A percentile compares a stretch with the other conserved stretches of the same genome.
Evolutionary conservation across 139 green algal genomes (phyloP).

Genomic region (Chlamydomonas schloesseri): DNA sequence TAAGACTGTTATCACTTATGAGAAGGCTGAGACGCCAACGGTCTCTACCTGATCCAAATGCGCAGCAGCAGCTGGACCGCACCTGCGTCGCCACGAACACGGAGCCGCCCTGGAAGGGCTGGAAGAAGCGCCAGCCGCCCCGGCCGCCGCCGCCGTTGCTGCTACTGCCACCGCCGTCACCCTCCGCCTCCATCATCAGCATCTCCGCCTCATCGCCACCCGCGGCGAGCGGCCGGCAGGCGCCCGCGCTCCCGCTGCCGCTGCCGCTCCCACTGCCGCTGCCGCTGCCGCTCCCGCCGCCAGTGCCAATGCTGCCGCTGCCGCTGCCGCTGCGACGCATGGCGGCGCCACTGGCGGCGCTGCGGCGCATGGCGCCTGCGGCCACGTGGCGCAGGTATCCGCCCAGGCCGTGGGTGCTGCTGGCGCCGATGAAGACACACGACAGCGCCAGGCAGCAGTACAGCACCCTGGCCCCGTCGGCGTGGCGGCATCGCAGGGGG

Average conservation of each 20-base stretch:
- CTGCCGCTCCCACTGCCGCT: not conserved
- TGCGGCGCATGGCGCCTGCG: not conserved
- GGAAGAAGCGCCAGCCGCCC: conserved; percentile 85
- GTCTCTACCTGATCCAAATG: too few relatives aligned
- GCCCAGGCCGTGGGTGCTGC: conserved; percentile 83
- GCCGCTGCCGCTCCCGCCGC: not conserved
- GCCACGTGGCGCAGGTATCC: conserved; percentile 69
- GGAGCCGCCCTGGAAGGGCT: conserved; percentile 82
- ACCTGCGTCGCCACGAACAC: conserved; percentile 84
- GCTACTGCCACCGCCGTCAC: not conserved
- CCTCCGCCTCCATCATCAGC: not conserved
- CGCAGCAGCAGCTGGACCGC: not conserved
- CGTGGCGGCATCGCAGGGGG: too few relatives aligned
- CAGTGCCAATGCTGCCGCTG: not conserved
- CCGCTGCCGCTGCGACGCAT: not conserved
- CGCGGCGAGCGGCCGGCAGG: not conserved
- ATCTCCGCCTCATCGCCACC: not conserved
- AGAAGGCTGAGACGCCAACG: too few relatives aligned
- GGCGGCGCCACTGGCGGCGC: not conserved
- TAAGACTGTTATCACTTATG: too few relatives aligned
- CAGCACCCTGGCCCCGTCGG: conserved; percentile 72
- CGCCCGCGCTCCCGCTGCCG: not conserved
- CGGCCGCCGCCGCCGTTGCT: not conserved
- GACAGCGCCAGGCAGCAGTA: conserved; percentile 80
- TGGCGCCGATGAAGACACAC: conserved; percentile 77